Conservation (phyloP, 306 rosid species). For the Vigna radiata region DNA sequence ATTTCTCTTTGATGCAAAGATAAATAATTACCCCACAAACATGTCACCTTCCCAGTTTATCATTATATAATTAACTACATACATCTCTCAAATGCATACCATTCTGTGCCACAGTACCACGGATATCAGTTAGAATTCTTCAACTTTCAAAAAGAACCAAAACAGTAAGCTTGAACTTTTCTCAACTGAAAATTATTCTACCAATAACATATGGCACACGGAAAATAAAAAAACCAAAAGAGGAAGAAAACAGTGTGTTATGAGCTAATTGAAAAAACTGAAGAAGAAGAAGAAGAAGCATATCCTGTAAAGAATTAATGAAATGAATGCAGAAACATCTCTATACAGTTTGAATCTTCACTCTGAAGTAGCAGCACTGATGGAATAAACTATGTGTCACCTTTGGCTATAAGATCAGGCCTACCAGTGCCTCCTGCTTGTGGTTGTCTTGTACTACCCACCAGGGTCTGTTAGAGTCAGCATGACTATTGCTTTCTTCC, state of each 20-base stretch:
- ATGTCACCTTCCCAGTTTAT: slow-evolving; percentile 53
- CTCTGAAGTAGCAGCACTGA: slow-evolving; percentile 40
- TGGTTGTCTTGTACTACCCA: slow-evolving; percentile 58
- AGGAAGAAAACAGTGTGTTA: slow-evolving; percentile 21
- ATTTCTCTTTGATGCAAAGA: slow-evolving; percentile 67
- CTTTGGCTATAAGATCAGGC: slow-evolving; percentile 54
- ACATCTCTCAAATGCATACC: slow-evolving; percentile 30
- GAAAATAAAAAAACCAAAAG: not conserved
- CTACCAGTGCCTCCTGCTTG: slow-evolving; percentile 57
- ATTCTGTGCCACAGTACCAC: slow-evolving; percentile 15
- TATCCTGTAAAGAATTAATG: slow-evolving; percentile 76
- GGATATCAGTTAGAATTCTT: slow-evolving; percentile 36
- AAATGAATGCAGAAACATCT: slow-evolving; percentile 58
- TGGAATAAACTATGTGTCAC: slow-evolving; percentile 24
- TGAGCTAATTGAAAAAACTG: slow-evolving; percentile 48
- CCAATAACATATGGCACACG: slow-evolving; percentile 35
- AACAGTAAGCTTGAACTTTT: slow-evolving; percentile 25
- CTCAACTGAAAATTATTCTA: slow-evolving; percentile 46
- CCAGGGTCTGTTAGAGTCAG: slow-evolving; percentile 60
- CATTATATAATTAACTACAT: slow-evolving; percentile 30
- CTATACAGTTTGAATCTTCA: slow-evolving; percentile 64
- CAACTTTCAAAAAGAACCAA: slow-evolving; percentile 43
- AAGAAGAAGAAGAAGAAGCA: slow-evolving; percentile 49
- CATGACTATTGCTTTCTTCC: slow-evolving; percentile 55
- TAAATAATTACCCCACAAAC: slow-evolving; percentile 55